Base-by-base conservation (phyloP, 176 grass and related monocot species). In the Bromus sterilis region DNA sequence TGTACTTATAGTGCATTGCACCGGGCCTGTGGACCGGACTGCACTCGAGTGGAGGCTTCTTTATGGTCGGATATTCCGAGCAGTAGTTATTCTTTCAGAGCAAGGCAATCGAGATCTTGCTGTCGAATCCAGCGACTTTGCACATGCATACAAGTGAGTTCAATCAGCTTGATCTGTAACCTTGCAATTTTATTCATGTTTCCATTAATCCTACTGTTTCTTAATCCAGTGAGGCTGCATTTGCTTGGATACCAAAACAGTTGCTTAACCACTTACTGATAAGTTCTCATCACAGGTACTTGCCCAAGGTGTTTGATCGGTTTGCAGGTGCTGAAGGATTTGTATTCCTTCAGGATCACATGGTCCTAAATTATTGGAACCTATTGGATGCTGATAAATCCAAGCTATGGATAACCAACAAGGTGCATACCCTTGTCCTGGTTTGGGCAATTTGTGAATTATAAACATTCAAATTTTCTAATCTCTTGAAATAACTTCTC, bases 281-380 rank as follows among this genome's bases (percentile, higher is more conserved):
- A 40, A 9, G 21, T 88, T 65, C 63, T 30, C n/a, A 56, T 80
- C 78, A 8, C 80, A 97, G 94, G 83, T 89, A 82, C 65, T 85
- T 97, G 83, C 94, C 94, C 1, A 94, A 97, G 86, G 89, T 94
- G 59, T 92, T 97, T 77, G 74, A 87, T 70, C 73, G 70, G 64
- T 97, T 88, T 71, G 89, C 80, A 76, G 92, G 92, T 23, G 92
- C 92, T 66, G 87, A 94, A 87, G 94, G 94, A 85, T 97, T 94
- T 90, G 5, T 97, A 61, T 97, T 91, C 86, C 82, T 94, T 90
- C 91, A 94, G 80, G 91, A 97, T 89, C 79, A 85, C 78, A 87
- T 97, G 89, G 75, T 97, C 75, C 78, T 97, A 34, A 97, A 97
- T 75, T 97, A 97, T 61, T 97, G 94, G 94, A 97, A 92, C 42